Evolutionary conservation across 1,284 basidiomycete species (phyloP).

Genomic region (Cryptococcus hybrid): DNA sequence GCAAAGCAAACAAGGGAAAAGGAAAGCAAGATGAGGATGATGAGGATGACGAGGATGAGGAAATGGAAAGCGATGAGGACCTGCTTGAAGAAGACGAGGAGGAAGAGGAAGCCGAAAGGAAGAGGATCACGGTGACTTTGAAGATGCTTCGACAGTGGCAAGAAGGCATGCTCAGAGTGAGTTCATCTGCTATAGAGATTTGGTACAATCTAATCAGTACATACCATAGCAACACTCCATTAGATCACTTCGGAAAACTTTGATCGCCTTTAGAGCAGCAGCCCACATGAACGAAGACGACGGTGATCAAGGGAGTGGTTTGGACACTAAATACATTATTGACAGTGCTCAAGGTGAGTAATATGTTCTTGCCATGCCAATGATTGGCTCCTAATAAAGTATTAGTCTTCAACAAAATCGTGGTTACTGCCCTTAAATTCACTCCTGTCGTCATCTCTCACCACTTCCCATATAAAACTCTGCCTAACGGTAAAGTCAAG

Average conservation of each 20-base stretch:
- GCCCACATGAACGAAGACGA: slow-evolving; percentile 86
- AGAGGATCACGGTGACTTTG: slow-evolving; percentile 61
- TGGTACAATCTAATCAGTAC: background rate
- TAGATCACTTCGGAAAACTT: slow-evolving; percentile 75
- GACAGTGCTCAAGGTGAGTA: slow-evolving; percentile 66
- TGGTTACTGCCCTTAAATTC: slow-evolving; percentile 83
- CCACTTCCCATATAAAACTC: slow-evolving; percentile 82
- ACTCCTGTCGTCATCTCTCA: slow-evolving; percentile 85
- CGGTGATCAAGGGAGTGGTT: slow-evolving; percentile 52
- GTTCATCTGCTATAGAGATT: slow-evolving; percentile 5
- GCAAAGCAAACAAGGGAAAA: slow-evolving; percentile 46
- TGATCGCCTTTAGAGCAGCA: slow-evolving; percentile 86
- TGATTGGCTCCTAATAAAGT: background rate
- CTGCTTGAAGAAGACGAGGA: slow-evolving; percentile 51
- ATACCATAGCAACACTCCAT: slow-evolving; percentile 73
- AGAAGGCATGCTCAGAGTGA: slow-evolving; percentile 80
- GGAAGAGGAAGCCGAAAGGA: slow-evolving; percentile 45
- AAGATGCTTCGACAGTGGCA: slow-evolving; percentile 81
- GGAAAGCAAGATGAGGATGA: slow-evolving; percentile 52
- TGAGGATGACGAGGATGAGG: slow-evolving; percentile 54
- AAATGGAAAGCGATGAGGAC: slow-evolving; percentile 51
- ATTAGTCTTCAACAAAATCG: slow-evolving; percentile 86
- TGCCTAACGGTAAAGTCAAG: slow-evolving; percentile 76
- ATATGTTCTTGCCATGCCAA: background rate
- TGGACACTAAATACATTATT: slow-evolving; percentile 69